Conservation (phyloP, 2,329 filamentous ascomycete genomes). For the Cladosporium cucumerinum region DNA sequence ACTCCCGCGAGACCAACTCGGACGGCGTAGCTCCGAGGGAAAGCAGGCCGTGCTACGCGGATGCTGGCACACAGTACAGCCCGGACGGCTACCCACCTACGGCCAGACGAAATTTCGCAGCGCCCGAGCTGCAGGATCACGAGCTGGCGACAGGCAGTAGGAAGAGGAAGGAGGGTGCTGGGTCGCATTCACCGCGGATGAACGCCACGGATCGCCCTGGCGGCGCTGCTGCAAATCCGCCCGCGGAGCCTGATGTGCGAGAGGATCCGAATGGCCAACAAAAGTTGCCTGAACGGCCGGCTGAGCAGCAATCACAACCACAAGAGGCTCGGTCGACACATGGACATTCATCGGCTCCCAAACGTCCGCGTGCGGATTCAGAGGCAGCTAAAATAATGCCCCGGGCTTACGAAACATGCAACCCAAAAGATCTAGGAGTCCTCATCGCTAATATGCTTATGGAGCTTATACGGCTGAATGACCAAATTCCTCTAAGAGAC, state of each 20-base stretch:
- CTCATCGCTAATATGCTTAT: slow-evolving; percentile 93
- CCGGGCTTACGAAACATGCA: slow-evolving; percentile 73
- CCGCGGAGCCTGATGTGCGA: slow-evolving; percentile 9
- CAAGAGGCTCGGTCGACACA: slow-evolving; percentile 32
- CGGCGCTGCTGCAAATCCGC: slow-evolving; percentile 11
- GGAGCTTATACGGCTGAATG: slow-evolving; percentile 91
- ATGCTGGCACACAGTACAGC: slow-evolving; percentile 55
- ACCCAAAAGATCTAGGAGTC: slow-evolving; percentile 80
- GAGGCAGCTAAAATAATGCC: slow-evolving; percentile 60
- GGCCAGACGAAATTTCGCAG: slow-evolving; percentile 27
- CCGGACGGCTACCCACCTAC: slow-evolving; percentile 48
- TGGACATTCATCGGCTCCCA: slow-evolving; percentile 32
- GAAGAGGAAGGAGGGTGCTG: slow-evolving; percentile 28
- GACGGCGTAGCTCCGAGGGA: slow-evolving; percentile 2
- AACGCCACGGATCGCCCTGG: slow-evolving; percentile 9
- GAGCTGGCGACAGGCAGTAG: slow-evolving; percentile 18
- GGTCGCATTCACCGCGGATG: slow-evolving; percentile 20
- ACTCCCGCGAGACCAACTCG: slow-evolving; percentile 15
- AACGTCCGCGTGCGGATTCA: slow-evolving; percentile 45
- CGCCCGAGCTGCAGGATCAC: slow-evolving; percentile 19
- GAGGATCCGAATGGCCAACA: slow-evolving; percentile 10
- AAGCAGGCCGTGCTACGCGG: slow-evolving; percentile 32
- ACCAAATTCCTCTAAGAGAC: slow-evolving; percentile 77
- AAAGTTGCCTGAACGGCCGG: slow-evolving; percentile 6
- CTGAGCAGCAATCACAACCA: slow-evolving; percentile 15